Evolutionary conservation across 2,329 filamentous ascomycete species (phyloP).

Genomic region (Didymosphaeria variabile): DNA sequence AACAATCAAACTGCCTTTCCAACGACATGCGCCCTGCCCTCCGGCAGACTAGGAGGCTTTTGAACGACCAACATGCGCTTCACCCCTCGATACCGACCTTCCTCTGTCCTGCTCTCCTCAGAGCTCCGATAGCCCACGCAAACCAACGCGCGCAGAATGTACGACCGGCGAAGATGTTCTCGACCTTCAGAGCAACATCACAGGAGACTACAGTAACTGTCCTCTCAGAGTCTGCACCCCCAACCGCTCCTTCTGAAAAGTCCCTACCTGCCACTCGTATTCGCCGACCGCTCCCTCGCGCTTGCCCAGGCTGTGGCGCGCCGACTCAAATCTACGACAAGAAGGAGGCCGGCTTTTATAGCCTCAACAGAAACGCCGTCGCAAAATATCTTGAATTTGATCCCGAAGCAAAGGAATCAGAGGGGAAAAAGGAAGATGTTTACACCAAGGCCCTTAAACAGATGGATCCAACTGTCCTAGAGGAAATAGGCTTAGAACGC

Average conservation of each 20-base stretch:
- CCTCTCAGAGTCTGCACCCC: slow-evolving; percentile 16
- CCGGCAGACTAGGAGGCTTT: slow-evolving; percentile 37
- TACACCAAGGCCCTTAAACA: slow-evolving; percentile 48
- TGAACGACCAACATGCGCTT: slow-evolving; percentile 28
- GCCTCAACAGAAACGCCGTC: slow-evolving; percentile 58
- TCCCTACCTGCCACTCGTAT: slow-evolving; percentile 11
- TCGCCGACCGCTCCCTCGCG: slow-evolving; percentile 54
- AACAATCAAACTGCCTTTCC: not conserved
- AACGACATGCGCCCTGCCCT: slow-evolving; percentile 46
- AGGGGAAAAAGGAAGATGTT: slow-evolving; percentile 45
- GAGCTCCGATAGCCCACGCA: slow-evolving; percentile 22
- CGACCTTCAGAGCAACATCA: slow-evolving; percentile 29
- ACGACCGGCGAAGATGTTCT: slow-evolving; percentile 30
- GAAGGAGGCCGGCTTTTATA: slow-evolving; percentile 67
- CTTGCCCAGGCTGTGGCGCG: slow-evolving; percentile 71
- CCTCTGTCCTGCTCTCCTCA: slow-evolving; percentile 46
- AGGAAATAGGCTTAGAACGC: slow-evolving; percentile 41
- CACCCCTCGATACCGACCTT: slow-evolving; percentile 42
- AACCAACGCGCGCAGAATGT: slow-evolving; percentile 18
- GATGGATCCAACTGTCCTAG: slow-evolving; percentile 36
- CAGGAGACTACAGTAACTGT: slow-evolving; percentile 26
- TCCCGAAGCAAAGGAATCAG: slow-evolving; percentile 28
- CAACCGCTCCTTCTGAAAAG: slow-evolving; percentile 8
- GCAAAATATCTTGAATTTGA: slow-evolving; percentile 48
- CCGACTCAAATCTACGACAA: slow-evolving; percentile 65